phyloP scores from a whole-genome alignment of 768 basidiomycete genomes.

The Termitomyces sp. region DNA sequence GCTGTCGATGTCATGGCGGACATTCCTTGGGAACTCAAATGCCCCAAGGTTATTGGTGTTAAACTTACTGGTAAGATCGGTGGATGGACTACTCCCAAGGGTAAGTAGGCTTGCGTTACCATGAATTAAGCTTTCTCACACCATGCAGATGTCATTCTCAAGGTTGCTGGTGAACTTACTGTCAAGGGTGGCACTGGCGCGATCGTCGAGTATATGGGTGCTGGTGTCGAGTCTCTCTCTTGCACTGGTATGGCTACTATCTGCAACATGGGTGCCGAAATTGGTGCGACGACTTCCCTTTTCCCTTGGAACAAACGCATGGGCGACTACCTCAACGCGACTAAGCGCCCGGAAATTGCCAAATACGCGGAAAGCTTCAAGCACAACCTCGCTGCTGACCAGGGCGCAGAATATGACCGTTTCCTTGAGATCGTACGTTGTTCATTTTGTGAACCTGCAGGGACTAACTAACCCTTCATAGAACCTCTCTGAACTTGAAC shows the following conservation, averaged over 20 bases:
- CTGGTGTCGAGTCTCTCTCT: constrained; percentile 93
- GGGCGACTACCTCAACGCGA: constrained; percentile 91
- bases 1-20: constrained; percentile 99
- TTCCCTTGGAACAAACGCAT: constrained; percentile 99
- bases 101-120: constrained; percentile 30
- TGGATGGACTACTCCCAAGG: constrained; percentile 98
- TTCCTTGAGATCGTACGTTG: constrained; percentile 80
- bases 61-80: constrained; percentile 91
- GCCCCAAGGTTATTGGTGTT: constrained; percentile 98
- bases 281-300: constrained; percentile 96
- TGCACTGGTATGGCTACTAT: constrained; percentile 99
- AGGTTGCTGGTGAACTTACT: constrained; percentile 97
- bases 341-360: constrained; percentile 84
- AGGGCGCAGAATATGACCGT: constrained; percentile 90
- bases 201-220: constrained; percentile 94
- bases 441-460: background rate
- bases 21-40: constrained; percentile 99
- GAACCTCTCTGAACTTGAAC: constrained; percentile 97
- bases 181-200: constrained; percentile 99
- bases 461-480: constrained; percentile 18
- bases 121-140: constrained; percentile 5
- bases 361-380: constrained; percentile 85
- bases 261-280: constrained; percentile 99
- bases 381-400: constrained; percentile 86
- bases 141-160: constrained; percentile 86